phyloP scores from a whole-genome alignment of 495 filamentous ascomycete genomes.

The Chaetomidium leptoderma region DNA sequence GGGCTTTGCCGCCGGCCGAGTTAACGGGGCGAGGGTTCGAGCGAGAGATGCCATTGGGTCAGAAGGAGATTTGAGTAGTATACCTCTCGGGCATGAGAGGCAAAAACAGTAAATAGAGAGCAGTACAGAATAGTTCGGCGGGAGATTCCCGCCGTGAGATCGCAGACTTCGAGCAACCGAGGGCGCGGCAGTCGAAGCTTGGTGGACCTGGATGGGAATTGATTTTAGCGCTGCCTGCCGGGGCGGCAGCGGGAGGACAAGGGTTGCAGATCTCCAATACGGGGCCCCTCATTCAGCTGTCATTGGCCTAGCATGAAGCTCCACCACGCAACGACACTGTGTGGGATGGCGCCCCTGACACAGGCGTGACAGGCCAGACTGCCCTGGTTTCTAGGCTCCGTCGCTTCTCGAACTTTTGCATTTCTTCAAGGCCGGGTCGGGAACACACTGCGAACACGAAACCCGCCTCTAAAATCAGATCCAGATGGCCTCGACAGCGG shows the following conservation, averaged over 20 bases:
- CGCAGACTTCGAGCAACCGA: not conserved
- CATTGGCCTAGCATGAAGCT: constrained; percentile 15
- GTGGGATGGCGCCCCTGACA: constrained; percentile 13
- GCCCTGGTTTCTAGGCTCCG: not conserved
- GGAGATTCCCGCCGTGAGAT: not conserved
- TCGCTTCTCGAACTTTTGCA: not conserved
- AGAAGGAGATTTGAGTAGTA: not conserved
- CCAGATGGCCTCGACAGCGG: constrained; percentile 21
- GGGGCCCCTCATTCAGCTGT: constrained; percentile 8
- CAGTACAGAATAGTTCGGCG: no score
- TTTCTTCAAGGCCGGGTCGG: not conserved
- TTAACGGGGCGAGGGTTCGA: constrained; percentile 14
- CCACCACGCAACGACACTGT: constrained; percentile 9
- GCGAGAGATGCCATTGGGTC: constrained; percentile 23
- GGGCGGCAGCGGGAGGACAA: constrained; percentile 9
- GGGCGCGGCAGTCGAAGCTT: constrained; percentile 5
- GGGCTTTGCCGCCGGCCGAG: constrained; percentile 5
- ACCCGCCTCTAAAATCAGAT: constrained; percentile 6
- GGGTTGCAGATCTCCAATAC: constrained; percentile 5
- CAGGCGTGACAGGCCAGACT: no score
- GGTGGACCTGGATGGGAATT: constrained; percentile 1
- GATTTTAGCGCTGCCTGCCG: constrained; percentile 17
- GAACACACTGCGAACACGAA: not conserved
- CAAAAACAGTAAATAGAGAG: not conserved
- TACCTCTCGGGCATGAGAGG: not conserved